These are phyloP conservation scores for Bullera alba DNA, from an alignment of 768 basidiomycete genomes.

Conservation along the genomic window DNA sequence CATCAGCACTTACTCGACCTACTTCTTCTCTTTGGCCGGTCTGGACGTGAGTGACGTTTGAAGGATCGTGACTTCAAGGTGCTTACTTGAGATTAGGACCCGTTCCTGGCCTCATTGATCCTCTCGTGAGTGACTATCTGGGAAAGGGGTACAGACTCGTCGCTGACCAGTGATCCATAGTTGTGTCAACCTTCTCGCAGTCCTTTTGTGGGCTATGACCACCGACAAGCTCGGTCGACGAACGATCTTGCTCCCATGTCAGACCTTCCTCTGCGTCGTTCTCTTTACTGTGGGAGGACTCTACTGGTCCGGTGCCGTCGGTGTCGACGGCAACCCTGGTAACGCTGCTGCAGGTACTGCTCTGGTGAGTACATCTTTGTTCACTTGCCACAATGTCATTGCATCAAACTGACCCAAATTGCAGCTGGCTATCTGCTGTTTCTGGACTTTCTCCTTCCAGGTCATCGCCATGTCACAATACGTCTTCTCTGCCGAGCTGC, in stretches of 20 bases:
- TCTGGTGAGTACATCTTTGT: not conserved
- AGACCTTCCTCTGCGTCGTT: conserved; percentile 1
- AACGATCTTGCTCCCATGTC: not conserved
- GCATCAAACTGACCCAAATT: not conserved
- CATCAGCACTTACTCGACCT: conserved; percentile 8
- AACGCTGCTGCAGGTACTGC: conserved; percentile 1
- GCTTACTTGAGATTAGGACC: too few relatives aligned
- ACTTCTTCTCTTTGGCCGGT: conserved; percentile 13
- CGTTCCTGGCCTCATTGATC: conserved; percentile 8
- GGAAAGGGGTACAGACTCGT: not conserved
- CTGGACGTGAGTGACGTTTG: too few relatives aligned
- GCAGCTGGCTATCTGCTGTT: not conserved
- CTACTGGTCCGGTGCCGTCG: conserved; percentile 7
- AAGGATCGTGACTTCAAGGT: too few relatives aligned
- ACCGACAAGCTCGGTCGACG: conserved; percentile 9
- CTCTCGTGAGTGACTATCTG: conserved; percentile 9
- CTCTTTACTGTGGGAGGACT: conserved; percentile 7
- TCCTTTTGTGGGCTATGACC: not conserved
- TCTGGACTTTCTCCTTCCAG: conserved; percentile 8
- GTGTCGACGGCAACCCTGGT: not conserved
- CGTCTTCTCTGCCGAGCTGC: conserved; percentile 10
- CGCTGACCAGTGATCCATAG: not conserved
- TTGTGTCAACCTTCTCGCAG: conserved; percentile 3
- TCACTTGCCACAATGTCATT: not conserved
- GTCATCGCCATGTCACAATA: conserved; percentile 7